phyloP scores from a whole-genome alignment of 495 filamentous ascomycete species.

The Lichenothelia convexa region DNA sequence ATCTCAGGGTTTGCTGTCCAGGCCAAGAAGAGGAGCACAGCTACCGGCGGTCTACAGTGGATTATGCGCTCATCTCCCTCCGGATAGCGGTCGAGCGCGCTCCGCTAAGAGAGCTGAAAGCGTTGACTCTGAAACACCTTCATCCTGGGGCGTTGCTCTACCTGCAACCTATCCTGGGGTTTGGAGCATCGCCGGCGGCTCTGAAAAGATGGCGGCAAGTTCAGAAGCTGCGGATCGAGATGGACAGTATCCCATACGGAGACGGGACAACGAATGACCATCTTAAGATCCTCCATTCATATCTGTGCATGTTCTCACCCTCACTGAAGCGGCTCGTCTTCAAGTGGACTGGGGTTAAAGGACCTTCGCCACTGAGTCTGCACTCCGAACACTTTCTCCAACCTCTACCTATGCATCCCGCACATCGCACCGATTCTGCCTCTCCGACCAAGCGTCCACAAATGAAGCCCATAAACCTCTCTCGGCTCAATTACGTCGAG shows the following conservation, averaged over 20 bases:
- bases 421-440: slow-evolving; percentile 4
- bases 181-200: slow-evolving; percentile 46
- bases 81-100: slow-evolving; percentile 58
- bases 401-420: slow-evolving; percentile 12
- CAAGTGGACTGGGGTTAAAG: slow-evolving; percentile 49
- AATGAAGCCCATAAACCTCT: neutral
- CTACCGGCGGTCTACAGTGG: slow-evolving; percentile 54
- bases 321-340: slow-evolving; percentile 45
- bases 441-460: slow-evolving; percentile 29
- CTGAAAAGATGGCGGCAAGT: slow-evolving; percentile 54
- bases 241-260: slow-evolving; percentile 40
- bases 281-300: slow-evolving; percentile 56
- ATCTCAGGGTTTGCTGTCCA: slow-evolving; percentile 53
- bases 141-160: slow-evolving; percentile 54
- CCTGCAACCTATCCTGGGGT: slow-evolving; percentile 44
- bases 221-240: slow-evolving; percentile 43
- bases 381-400: slow-evolving; percentile 39
- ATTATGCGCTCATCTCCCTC: slow-evolving; percentile 65
- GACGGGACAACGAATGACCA: slow-evolving; percentile 40
- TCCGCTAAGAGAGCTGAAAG: slow-evolving; percentile 36
- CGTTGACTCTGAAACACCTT: slow-evolving; percentile 45
- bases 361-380: slow-evolving; percentile 47
- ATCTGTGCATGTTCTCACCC: slow-evolving; percentile 44
- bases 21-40: slow-evolving; percentile 45
- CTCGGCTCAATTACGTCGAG: slow-evolving; percentile 38